Evolutionary conservation across 1,284 basidiomycete species (phyloP).

Genomic region (Cystobasidium pallidum): DNA sequence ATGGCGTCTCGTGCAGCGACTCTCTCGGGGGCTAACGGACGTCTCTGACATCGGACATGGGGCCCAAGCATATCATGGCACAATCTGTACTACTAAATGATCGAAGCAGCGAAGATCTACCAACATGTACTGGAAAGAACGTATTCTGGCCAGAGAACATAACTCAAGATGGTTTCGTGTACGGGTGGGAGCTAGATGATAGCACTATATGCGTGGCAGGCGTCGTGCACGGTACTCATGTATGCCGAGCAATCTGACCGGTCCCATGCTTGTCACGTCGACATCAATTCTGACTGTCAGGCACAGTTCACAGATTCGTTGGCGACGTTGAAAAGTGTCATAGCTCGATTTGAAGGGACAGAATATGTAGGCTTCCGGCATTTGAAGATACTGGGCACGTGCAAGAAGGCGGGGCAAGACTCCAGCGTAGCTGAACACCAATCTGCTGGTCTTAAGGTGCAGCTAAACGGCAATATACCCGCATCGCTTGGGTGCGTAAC

Average conservation of each 20-base stretch:
- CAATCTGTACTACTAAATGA: too few relatives aligned
- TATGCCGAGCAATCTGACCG: not conserved
- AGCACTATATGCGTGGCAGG: constrained; percentile 14
- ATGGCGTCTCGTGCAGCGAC: too few relatives aligned
- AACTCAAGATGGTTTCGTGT: not conserved
- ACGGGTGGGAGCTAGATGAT: constrained; percentile 8
- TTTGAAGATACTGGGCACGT: not conserved
- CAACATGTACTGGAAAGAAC: too few relatives aligned
- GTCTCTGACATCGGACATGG: too few relatives aligned
- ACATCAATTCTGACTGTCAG: not conserved
- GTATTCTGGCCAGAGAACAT: constrained; percentile 35
- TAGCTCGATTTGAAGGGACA: not conserved
- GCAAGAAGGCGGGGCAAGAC: not conserved
- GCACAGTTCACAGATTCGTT: not conserved
- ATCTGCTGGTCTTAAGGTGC: not conserved
- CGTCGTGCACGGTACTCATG: not conserved
- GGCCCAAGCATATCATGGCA: too few relatives aligned
- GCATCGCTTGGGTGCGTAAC: not conserved
- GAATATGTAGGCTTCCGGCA: not conserved
- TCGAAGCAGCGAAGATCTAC: too few relatives aligned
- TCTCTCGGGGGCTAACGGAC: too few relatives aligned
- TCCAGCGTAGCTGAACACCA: not conserved
- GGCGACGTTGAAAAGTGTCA: not conserved
- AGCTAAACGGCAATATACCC: not conserved
- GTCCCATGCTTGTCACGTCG: not conserved